These are phyloP conservation scores for Calocybe cyanea DNA, from an alignment of 768 basidiomycete genomes.

Conservation along the genomic window DNA sequence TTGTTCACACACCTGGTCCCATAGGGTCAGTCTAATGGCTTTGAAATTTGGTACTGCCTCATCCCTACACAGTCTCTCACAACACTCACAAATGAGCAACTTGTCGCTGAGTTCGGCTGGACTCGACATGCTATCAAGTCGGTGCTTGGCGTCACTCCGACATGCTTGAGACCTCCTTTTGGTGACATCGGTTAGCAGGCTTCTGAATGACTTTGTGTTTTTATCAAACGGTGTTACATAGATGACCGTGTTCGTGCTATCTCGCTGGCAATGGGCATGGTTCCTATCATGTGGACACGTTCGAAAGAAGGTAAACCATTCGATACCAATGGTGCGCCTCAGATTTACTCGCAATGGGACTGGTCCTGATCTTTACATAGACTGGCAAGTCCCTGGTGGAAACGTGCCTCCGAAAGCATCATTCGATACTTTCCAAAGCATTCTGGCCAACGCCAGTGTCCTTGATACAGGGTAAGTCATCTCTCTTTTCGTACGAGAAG, in stretches of 20 bases:
- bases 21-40: conserved; percentile 42
- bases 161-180: conserved; percentile 75
- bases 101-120: conserved; percentile 94
- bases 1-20: conserved; percentile 90
- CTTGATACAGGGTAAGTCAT: conserved; percentile 53
- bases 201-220: neutral
- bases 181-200: conserved; percentile 64
- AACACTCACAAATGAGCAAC: conserved; percentile 69
- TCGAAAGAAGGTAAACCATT: conserved; percentile 51
- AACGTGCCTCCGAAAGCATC: conserved; percentile 61
- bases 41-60: conserved; percentile 9
- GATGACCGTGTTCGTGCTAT: conserved; percentile 95
- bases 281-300: conserved; percentile 88
- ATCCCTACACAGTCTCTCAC: conserved; percentile 52
- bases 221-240: conserved; percentile 17
- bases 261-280: conserved; percentile 84
- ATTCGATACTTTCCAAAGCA: conserved; percentile 64
- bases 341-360: neutral
- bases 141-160: conserved; percentile 73
- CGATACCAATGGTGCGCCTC: conserved; percentile 65
- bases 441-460: conserved; percentile 64
- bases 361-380: conserved; percentile 27
- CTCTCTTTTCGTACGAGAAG: neutral
- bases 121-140: conserved; percentile 80
- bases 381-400: conserved; percentile 88